Base-by-base conservation (phyloP, 2,329 filamentous ascomycete species). In the Macrophomina phaseolina region DNA sequence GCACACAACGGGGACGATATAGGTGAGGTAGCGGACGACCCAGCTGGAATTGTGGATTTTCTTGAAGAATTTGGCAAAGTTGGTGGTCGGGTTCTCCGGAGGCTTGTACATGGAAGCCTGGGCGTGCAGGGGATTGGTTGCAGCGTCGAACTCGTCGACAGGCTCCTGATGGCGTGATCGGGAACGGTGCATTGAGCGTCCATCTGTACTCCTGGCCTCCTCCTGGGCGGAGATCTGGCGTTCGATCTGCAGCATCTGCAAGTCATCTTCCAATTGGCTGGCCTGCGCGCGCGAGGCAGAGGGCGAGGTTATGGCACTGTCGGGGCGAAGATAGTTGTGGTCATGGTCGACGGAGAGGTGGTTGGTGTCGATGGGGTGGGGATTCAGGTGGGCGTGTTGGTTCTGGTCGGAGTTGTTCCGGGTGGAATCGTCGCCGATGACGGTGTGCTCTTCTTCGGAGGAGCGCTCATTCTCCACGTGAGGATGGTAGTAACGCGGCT, bases 121-220 rank as follows among this genome's bases (percentile, higher is more conserved):
- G 74, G 91, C 88, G 72, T 91, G 89, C 40, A 91, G 79, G 0
- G 90, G 89, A 64, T 90, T 90, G 3, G 89, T 91, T 28, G 87
- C 86, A 53, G 84, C 82, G 69, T 90, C 88, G 70, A 90, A 90
- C 64, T 91, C 89, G 72, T 91, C 89, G 3, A 90, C 78, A 2
- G 84, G 83, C 23, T 90, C 87, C 1, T 83, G 80, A 9, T 82
- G 79, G 48, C 83, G 82, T 5, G 85, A 87, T 55, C 86, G 81
- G 4, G 84, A 82, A 14, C 82, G 81, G 67, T 81, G 79, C 46
- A 87, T 79, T 2, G 85, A 85, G 32, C 76, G 79, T 4, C 75
- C 75, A 48, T 75, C 72, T 1, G 76, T 77, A 12, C 73, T 73
- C 14, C 77, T 74, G 12, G 79, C 73, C 4, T 77, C 70, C 16